Evolutionary conservation across 2,329 filamentous ascomycete genomes (phyloP).

Genomic region (Calonectria multiphialidica): DNA sequence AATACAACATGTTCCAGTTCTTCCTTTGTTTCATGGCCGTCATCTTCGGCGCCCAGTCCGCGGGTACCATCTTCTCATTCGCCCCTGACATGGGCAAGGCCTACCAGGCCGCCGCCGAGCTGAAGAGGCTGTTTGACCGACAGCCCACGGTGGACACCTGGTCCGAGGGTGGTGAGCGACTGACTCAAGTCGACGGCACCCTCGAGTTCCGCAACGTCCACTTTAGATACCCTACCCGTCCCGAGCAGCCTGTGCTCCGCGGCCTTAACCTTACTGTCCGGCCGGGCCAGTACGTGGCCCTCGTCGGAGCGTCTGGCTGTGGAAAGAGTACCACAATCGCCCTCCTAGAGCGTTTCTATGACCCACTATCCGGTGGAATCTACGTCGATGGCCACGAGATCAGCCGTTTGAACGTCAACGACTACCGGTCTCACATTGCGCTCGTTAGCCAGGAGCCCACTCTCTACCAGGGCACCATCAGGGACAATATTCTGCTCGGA

Average conservation of each 20-base stretch:
- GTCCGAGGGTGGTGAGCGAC: slow-evolving; percentile 74
- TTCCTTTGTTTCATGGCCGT: slow-evolving; percentile 91
- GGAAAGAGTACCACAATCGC: slow-evolving; percentile 96
- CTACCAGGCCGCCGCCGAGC: slow-evolving; percentile 82
- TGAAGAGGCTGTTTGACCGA: slow-evolving; percentile 88
- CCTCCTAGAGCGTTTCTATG: slow-evolving; percentile 93
- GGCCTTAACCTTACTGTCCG: slow-evolving; percentile 81
- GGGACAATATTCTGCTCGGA: slow-evolving; percentile 90
- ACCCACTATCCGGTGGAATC: slow-evolving; percentile 83
- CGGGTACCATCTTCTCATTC: slow-evolving; percentile 89
- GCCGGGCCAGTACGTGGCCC: slow-evolving; percentile 85
- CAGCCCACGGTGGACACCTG: slow-evolving; percentile 86
- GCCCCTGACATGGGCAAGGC: slow-evolving; percentile 95
- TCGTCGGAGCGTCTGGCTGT: slow-evolving; percentile 94
- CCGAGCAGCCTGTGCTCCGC: slow-evolving; percentile 91
- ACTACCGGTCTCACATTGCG: slow-evolving; percentile 86
- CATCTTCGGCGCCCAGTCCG: slow-evolving; percentile 92
- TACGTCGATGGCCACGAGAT: slow-evolving; percentile 89
- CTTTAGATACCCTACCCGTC: slow-evolving; percentile 92
- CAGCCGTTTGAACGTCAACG: slow-evolving; percentile 82
- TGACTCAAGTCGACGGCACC: slow-evolving; percentile 77
- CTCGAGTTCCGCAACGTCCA: slow-evolving; percentile 94
- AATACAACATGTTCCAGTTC: slow-evolving; percentile 88
- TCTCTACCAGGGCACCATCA: slow-evolving; percentile 91
- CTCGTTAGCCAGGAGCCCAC: slow-evolving; percentile 96